Evolutionary conservation across 2,329 filamentous ascomycete species (phyloP), one percentile per base, ranked within the genome.

Genomic region (Diplodia mutila): DNA sequence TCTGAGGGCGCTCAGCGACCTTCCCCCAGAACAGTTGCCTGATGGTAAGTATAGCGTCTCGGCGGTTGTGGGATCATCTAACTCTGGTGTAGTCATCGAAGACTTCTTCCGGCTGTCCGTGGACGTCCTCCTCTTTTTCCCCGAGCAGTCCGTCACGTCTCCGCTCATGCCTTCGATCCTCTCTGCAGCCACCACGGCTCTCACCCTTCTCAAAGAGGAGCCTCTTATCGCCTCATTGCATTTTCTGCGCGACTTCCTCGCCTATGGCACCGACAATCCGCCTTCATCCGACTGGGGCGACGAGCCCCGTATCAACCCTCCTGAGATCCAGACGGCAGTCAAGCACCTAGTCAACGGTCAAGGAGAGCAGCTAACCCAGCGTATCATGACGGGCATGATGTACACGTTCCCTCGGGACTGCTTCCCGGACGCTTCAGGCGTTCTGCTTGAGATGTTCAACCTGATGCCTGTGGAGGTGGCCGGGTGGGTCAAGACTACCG

Each of bases 341-440:
- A 91, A 90, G 78, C 85, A 87, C 69, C 85, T 97, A 64, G 82
- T 97, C 27, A 71, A 85, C 2, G 81, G 84, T 1, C 89, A 93
- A 70, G 93, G 95, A 46, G 90, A 93, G 74, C 82, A 88, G 67
- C 84, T 99, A 32, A 90, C 95, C 8, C 94, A 97, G 80, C 91
- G 94, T 70, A 90, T 97, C 68, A 85, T 99, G 82, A 95, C 94
- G 1, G 95, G 95, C 69, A 97, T 99, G 94, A 98, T 99, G 94
- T 97, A 97, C 78, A 96, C 91, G 0, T 99, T 99, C 81, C 96
- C 95, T 0, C 88, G 92, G 52, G 95, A 98, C 78, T 97, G 94
- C 80, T 97, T 98, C 75, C 90, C 94, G 0, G 95, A 99, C 76
- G 94, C 93, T 18, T 97, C 93, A 59, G 94, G 93, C 4, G 92